Percentiles rank a stretch among this genome's conserved stretches.
phyloP scores from a whole-genome alignment of 1,284 basidiomycete species.

The Lentinus polychrous region DNA sequence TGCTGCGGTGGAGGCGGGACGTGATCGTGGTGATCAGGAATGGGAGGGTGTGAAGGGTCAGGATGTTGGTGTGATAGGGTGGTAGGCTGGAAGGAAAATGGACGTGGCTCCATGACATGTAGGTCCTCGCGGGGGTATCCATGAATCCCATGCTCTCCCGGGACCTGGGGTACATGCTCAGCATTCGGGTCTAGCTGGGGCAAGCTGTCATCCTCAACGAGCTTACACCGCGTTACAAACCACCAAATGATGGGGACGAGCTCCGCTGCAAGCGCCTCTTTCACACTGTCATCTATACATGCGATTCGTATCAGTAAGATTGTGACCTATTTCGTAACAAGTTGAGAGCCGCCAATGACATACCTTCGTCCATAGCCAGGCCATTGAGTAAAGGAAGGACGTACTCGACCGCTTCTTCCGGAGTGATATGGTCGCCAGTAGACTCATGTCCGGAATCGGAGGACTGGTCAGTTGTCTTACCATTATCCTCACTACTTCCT shows the following conservation, averaged over 20 bases:
- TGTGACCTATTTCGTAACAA: background rate
- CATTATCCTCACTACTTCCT: background rate
- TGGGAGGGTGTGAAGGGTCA: background rate
- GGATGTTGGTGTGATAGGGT: background rate
- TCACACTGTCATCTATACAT: conserved; percentile 76
- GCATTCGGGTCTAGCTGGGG: background rate
- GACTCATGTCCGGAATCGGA: conserved; percentile 25
- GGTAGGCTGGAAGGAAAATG: background rate
- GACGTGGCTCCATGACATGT: no score
- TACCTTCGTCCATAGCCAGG: conserved; percentile 85
- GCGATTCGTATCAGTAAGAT: background rate
- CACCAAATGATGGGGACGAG: conserved; percentile 88
- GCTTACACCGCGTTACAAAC: conserved; percentile 78
- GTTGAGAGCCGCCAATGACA: conserved; percentile 10
- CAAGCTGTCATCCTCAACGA: conserved; percentile 40
- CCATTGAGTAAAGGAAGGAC: conserved; percentile 85
- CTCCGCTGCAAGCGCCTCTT: conserved; percentile 83
- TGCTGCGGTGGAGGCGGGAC: background rate
- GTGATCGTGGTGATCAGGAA: background rate
- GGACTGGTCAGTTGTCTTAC: background rate
- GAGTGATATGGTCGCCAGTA: conserved; percentile 69
- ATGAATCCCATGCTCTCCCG: background rate
- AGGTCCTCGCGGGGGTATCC: background rate
- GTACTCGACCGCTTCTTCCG: conserved; percentile 90
- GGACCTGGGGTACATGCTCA: background rate